Conservation (phyloP, 2,329 filamentous ascomycete genomes). For the Pseudogymnoascus sp. region DNA sequence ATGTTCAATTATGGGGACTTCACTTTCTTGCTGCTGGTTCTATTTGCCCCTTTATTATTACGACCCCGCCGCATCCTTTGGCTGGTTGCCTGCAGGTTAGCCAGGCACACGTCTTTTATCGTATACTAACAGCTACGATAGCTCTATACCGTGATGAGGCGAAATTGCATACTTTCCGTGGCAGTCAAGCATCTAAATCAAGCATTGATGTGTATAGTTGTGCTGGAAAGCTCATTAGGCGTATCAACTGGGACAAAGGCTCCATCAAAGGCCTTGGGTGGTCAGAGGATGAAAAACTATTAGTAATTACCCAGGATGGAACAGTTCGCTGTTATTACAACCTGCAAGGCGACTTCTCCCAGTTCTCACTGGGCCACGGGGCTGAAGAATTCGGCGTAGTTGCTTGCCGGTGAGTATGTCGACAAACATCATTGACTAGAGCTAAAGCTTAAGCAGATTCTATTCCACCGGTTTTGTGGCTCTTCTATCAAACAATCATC, state of each 20-base stretch:
- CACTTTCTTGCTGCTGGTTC: neutral
- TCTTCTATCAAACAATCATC: conserved; percentile 75
- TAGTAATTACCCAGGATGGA: conserved; percentile 83
- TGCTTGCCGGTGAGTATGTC: conserved; percentile 53
- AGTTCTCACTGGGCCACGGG: conserved; percentile 84
- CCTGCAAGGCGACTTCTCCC: conserved; percentile 88
- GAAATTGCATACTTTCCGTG: conserved; percentile 72
- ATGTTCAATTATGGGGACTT: neutral
- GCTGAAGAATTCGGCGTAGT: conserved; percentile 81
- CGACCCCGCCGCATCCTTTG: neutral
- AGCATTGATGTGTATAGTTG: conserved; percentile 93
- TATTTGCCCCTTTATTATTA: neutral
- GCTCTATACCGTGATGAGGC: conserved; percentile 82
- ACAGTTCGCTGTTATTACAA: conserved; percentile 82
- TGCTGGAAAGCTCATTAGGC: conserved; percentile 77
- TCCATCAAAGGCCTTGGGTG: conserved; percentile 82
- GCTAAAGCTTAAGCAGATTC: conserved; percentile 41
- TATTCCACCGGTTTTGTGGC: conserved; percentile 91
- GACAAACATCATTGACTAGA: neutral
- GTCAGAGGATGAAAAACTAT: conserved; percentile 89
- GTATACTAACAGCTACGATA: conserved; percentile 35
- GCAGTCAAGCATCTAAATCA: conserved; percentile 63
- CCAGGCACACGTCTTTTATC: neutral
- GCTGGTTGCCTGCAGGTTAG: neutral
- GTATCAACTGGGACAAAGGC: conserved; percentile 86